These are phyloP conservation scores for Xerocomus nothofagi DNA, from an alignment of 1,284 basidiomycete genomes.

Conservation along the genomic window DNA sequence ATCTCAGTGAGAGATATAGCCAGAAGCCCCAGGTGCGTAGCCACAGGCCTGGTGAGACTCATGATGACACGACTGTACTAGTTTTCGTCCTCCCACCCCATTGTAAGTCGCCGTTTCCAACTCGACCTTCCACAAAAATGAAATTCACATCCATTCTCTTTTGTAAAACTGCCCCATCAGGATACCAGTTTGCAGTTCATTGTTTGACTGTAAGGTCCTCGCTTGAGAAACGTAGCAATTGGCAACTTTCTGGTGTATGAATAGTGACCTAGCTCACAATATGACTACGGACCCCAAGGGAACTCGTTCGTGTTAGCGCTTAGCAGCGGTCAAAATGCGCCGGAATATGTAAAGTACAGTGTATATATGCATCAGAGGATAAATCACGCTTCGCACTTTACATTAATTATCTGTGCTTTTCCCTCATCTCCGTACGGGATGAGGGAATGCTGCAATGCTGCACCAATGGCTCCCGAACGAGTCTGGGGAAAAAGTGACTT, in stretches of 20 bases:
- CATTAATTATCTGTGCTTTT: slow-evolving; percentile 35
- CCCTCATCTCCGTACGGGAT: slow-evolving; percentile 35
- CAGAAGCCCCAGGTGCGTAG: slow-evolving; percentile 78
- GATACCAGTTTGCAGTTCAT: slow-evolving; percentile 34
- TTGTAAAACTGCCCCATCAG: slow-evolving; percentile 10
- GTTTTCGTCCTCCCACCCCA: slow-evolving; percentile 77
- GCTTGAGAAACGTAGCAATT: background rate
- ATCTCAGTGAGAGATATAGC: slow-evolving; percentile 67
- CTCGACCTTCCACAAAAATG: background rate
- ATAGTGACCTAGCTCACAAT: background rate
- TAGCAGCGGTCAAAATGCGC: background rate
- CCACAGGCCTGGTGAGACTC: slow-evolving; percentile 2
- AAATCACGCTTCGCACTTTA: slow-evolving; percentile 31
- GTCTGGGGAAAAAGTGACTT: slow-evolving; percentile 12
- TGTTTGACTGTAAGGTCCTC: slow-evolving; percentile 16
- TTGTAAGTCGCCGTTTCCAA: slow-evolving; percentile 49
- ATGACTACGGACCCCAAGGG: background rate
- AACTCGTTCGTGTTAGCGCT: background rate
- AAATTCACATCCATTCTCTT: background rate
- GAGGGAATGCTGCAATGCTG: slow-evolving; percentile 5
- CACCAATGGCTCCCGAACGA: background rate
- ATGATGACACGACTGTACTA: slow-evolving; percentile 28
- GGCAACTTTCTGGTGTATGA: background rate
- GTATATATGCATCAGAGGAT: background rate
- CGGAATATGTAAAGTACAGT: slow-evolving; percentile 4